phyloP scores from a whole-genome alignment of 148 eudicot genomes.

The Nyssa sinensis region DNA sequence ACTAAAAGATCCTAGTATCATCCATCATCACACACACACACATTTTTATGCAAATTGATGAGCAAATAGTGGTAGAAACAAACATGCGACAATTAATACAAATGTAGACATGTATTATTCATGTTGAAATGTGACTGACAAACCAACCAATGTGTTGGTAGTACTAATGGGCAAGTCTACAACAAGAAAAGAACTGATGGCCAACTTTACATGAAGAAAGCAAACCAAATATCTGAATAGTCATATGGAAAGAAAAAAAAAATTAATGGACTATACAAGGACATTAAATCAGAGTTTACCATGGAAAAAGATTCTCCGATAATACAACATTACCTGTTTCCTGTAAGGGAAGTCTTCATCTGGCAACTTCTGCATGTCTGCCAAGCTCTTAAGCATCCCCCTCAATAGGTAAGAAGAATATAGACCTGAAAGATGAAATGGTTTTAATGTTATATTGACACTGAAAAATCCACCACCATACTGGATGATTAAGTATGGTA shows the following conservation, averaged over 20 bases:
- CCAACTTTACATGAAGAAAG: background rate
- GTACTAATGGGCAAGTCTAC: no score
- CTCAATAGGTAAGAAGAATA: slow-evolving; percentile 56
- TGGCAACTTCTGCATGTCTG: slow-evolving; percentile 73
- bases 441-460: background rate
- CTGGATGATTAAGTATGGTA: background rate
- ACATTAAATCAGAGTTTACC: background rate
- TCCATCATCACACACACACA: no score
- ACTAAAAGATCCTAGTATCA: no score
- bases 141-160: no score
- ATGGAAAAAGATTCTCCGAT: background rate
- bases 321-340: slow-evolving; percentile 62
- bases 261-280: background rate
- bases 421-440: slow-evolving; percentile 44
- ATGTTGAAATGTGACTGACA: no score
- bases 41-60: no score
- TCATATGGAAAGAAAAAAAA: background rate
- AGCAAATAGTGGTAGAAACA: no score
- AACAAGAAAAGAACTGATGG: background rate
- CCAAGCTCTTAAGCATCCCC: slow-evolving; percentile 64
- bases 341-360: slow-evolving; percentile 72
- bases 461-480: background rate
- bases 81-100: no score
- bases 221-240: background rate
- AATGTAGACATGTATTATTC: no score